phyloP scores from a whole-genome alignment of 148 eudicot species.

The Fallopia convolvulus region DNA sequence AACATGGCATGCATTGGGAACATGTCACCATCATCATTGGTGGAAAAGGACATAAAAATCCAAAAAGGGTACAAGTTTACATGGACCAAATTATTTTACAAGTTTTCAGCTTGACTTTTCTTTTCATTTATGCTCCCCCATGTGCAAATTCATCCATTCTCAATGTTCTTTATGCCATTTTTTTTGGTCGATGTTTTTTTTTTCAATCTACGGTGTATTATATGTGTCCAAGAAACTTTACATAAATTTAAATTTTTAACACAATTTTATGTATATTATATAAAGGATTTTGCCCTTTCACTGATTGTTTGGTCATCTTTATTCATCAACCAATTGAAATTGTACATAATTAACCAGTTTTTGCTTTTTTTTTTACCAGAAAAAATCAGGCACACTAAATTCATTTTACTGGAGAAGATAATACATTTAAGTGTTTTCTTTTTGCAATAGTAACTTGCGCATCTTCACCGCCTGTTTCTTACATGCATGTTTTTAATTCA shows the following conservation, averaged over 20 bases:
- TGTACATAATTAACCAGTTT: background rate
- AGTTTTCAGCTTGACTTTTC: constrained; percentile 1
- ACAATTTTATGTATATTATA: background rate
- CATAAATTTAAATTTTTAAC: background rate
- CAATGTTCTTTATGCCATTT: background rate
- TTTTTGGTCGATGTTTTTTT: no score
- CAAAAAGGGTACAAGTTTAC: constrained; percentile 9
- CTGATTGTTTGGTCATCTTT: background rate
- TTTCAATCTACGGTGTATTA: no score
- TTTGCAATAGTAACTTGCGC: no score
- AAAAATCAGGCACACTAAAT: background rate
- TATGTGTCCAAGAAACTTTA: background rate
- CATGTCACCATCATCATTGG: constrained; percentile 9
- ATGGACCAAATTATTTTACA: constrained; percentile 2
- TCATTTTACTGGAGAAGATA: background rate
- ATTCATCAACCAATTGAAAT: background rate
- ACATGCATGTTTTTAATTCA: no score
- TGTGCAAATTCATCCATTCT: constrained; percentile 9
- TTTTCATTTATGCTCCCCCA: background rate
- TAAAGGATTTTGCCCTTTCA: background rate
- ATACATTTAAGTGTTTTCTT: no score
- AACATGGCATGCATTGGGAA: constrained; percentile 12
- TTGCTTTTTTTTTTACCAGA: no score
- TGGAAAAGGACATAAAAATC: constrained; percentile 2
- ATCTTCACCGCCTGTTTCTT: background rate